These are phyloP conservation scores for Leccinum pallidistipes DNA, from an alignment of 1,284 basidiomycete species.

Conservation along the genomic window DNA sequence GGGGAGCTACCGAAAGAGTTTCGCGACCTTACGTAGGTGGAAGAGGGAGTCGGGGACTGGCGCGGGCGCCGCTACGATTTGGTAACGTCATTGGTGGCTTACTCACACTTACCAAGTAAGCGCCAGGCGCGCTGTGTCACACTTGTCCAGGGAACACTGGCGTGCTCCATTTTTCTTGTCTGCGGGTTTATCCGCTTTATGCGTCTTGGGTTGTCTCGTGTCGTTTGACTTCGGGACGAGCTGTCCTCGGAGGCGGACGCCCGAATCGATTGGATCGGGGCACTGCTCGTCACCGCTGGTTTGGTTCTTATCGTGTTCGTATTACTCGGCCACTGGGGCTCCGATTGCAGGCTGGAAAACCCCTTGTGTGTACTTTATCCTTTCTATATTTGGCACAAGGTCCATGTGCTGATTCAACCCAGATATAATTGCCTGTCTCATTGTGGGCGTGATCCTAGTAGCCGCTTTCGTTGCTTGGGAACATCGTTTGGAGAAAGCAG, in stretches of 20 bases:
- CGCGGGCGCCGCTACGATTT: conserved; percentile 46
- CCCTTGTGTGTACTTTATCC: conserved; percentile 50
- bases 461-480: conserved; percentile 64
- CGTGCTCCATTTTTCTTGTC: conserved; percentile 58
- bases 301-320: conserved; percentile 78
- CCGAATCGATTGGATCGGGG: conserved; percentile 84
- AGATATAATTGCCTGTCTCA: conserved; percentile 55
- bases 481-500: conserved; percentile 45
- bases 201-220: conserved; percentile 49
- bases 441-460: conserved; percentile 57
- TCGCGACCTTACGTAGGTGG: conserved; percentile 57
- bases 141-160: conserved; percentile 49
- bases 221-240: conserved; percentile 53
- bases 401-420: conserved; percentile 7
- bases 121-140: conserved; percentile 2
- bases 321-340: conserved; percentile 63
- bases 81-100: conserved; percentile 71
- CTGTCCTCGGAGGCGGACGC: conserved; percentile 49
- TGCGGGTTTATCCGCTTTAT: conserved; percentile 52
- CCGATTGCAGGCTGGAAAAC: conserved; percentile 74
- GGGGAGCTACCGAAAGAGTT: conserved; percentile 36
- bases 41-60: too few species aligned
- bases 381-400: background rate
- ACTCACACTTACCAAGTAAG: conserved; percentile 55
- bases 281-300: conserved; percentile 70